A percentile compares a stretch with the other conserved stretches of the same genome.
Conservation (phyloP, 164 flowering plant species). For the Piper betle region DNA sequence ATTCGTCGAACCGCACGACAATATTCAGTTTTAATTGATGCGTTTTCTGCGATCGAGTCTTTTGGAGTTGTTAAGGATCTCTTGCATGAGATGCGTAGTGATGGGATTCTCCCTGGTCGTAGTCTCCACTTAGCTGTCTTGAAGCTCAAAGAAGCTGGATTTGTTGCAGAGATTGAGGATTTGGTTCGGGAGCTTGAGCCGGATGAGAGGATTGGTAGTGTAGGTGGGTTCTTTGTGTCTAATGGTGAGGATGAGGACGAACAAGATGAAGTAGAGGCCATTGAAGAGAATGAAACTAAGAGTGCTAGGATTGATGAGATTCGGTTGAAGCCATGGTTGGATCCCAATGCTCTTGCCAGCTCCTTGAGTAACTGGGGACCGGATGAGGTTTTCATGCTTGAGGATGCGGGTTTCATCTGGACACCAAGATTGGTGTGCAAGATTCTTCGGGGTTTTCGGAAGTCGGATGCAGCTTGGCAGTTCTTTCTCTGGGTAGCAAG, state of each 20-base stretch:
- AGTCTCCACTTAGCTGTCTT: constrained; percentile 38
- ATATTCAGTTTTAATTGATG: constrained; percentile 44
- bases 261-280: constrained; percentile 25
- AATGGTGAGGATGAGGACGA: constrained; percentile 19
- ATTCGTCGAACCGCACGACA: constrained; percentile 57
- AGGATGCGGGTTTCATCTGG: constrained; percentile 69
- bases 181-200: constrained; percentile 49
- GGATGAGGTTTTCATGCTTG: constrained; percentile 47
- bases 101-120: constrained; percentile 67
- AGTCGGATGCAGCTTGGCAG: constrained; percentile 71
- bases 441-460: constrained; percentile 56
- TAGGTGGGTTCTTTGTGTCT: constrained; percentile 17
- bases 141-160: constrained; percentile 42
- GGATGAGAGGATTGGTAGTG: constrained; percentile 43
- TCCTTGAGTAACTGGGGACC: constrained; percentile 61
- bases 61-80: constrained; percentile 43
- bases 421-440: constrained; percentile 76
- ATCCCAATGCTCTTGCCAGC: constrained; percentile 71
- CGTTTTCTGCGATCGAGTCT: constrained; percentile 19
- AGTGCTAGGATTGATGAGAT: constrained; percentile 15
- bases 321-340: constrained; percentile 80
- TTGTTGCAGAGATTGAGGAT: constrained; percentile 33
- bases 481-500: constrained; percentile 87
- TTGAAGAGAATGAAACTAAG: constrained; percentile 1
- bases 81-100: constrained; percentile 49